Percentiles rank a stretch among this genome's conserved stretches.
Conservation (phyloP, 1,284 basidiomycete species). For the Kalmanozyma brasiliensis region DNA sequence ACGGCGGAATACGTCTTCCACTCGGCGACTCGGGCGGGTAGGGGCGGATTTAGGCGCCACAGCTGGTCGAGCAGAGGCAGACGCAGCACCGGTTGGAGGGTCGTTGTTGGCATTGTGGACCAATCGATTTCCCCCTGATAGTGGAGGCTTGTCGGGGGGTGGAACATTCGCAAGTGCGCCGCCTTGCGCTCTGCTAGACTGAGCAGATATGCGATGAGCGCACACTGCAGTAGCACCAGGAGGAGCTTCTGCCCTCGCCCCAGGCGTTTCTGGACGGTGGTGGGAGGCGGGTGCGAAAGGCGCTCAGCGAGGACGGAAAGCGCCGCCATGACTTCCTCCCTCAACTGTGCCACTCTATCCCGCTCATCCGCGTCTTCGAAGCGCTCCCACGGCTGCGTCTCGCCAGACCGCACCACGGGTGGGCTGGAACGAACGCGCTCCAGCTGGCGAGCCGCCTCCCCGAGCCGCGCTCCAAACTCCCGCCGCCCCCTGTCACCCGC, state of each 20-base stretch:
- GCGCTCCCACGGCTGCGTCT: background rate
- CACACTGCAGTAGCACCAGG: constrained; percentile 14
- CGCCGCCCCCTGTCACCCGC: background rate
- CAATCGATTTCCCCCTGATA: constrained; percentile 14
- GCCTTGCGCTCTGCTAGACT: constrained; percentile 25
- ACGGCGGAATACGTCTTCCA: constrained; percentile 9
- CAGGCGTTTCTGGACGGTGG: background rate
- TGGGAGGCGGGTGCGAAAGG: constrained; percentile 2
- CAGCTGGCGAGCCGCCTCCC: too few species aligned
- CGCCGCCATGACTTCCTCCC: constrained; percentile 19
- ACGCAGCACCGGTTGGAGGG: constrained; percentile 18
- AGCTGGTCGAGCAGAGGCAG: constrained; percentile 16
- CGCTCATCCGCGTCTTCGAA: constrained; percentile 5
- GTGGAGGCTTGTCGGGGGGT: background rate
- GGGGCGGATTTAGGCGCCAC: constrained; percentile 4
- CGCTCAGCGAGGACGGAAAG: constrained; percentile 25
- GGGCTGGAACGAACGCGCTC: too few species aligned
- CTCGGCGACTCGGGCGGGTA: constrained; percentile 9
- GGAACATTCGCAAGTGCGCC: constrained; percentile 24
- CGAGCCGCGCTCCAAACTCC: background rate
- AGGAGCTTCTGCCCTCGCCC: constrained; percentile 1
- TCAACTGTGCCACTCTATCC: constrained; percentile 10
- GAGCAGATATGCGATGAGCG: constrained; percentile 19
- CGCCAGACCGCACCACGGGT: background rate
- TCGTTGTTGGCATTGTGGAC: too few species aligned